phyloP scores from a whole-genome alignment of 2,329 filamentous ascomycete species.

The Colletotrichum sp. region DNA sequence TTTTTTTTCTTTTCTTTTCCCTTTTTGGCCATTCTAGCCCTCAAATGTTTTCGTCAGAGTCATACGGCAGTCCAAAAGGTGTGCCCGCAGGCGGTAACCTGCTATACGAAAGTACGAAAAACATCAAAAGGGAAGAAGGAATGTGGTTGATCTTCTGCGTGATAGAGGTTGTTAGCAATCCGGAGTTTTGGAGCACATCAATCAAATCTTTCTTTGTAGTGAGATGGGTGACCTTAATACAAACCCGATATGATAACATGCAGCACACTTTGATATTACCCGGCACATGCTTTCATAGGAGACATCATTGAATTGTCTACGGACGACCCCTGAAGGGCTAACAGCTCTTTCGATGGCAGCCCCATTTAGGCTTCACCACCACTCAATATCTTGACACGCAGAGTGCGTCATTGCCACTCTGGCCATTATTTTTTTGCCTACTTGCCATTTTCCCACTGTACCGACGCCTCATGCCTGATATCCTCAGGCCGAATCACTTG shows the following conservation, averaged over 20 bases:
- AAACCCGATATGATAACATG: neutral
- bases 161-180: neutral
- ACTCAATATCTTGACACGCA: neutral
- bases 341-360: neutral
- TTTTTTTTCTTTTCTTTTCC: too few relatives aligned
- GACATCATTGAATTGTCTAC: slow-evolving; percentile 1
- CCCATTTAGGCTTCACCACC: neutral
- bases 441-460: slow-evolving; percentile 17
- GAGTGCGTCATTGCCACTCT: neutral
- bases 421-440: slow-evolving; percentile 10
- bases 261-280: neutral
- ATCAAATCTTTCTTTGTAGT: neutral
- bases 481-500: slow-evolving; percentile 15
- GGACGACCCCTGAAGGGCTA: neutral
- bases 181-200: neutral
- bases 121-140: neutral
- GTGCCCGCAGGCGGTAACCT: too few relatives aligned
- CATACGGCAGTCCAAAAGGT: too few relatives aligned
- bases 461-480: slow-evolving; percentile 9
- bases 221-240: neutral
- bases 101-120: too few relatives aligned
- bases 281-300: neutral
- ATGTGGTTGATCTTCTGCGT: neutral
- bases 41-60: too few relatives aligned
- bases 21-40: too few relatives aligned